Percentiles rank a stretch among this genome's conserved stretches.
These are phyloP conservation scores for Mycena leptocephala DNA, from an alignment of 768 basidiomycete species.

Conservation along the genomic window DNA sequence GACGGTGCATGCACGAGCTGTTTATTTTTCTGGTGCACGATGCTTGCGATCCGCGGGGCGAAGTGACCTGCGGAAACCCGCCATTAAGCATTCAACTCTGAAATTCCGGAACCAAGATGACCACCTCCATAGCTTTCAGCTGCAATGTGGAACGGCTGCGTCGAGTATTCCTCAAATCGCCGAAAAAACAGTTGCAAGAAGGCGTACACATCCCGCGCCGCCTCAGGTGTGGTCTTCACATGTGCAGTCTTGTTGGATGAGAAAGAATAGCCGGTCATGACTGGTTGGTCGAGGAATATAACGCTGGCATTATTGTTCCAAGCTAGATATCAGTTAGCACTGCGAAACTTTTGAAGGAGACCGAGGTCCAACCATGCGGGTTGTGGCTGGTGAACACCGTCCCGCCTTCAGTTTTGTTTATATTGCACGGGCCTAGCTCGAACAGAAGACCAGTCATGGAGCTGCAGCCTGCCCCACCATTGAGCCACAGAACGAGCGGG, in stretches of 20 bases:
- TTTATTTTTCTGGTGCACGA: slow-evolving; percentile 21
- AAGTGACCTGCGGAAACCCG: slow-evolving; percentile 11
- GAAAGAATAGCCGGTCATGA: neutral
- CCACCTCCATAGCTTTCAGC: slow-evolving; percentile 10
- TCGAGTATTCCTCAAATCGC: slow-evolving; percentile 1
- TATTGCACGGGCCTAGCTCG: slow-evolving; percentile 92
- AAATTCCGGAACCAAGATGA: neutral
- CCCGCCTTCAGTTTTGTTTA: slow-evolving; percentile 73
- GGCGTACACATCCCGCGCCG: slow-evolving; percentile 7
- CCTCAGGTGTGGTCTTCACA: slow-evolving; percentile 12
- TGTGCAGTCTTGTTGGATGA: neutral
- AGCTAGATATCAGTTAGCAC: neutral
- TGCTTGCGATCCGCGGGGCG: slow-evolving; percentile 11
- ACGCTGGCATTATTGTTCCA: slow-evolving; percentile 9
- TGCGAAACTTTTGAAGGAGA: neutral
- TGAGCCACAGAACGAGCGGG: slow-evolving; percentile 92
- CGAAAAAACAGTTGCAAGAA: slow-evolving; percentile 2
- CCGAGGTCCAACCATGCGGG: slow-evolving; percentile 4
- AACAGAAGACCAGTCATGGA: slow-evolving; percentile 92
- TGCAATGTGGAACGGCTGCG: slow-evolving; percentile 2
- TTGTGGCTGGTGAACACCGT: slow-evolving; percentile 69
- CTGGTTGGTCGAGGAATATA: slow-evolving; percentile 10
- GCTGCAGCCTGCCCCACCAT: slow-evolving; percentile 81
- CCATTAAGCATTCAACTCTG: neutral
- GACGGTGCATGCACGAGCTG: slow-evolving; percentile 21